Evolutionary conservation across 1,139 yeast genomes (phyloP), one percentile per base, ranked within the genome.

Genomic region (Candida smagusa): DNA sequence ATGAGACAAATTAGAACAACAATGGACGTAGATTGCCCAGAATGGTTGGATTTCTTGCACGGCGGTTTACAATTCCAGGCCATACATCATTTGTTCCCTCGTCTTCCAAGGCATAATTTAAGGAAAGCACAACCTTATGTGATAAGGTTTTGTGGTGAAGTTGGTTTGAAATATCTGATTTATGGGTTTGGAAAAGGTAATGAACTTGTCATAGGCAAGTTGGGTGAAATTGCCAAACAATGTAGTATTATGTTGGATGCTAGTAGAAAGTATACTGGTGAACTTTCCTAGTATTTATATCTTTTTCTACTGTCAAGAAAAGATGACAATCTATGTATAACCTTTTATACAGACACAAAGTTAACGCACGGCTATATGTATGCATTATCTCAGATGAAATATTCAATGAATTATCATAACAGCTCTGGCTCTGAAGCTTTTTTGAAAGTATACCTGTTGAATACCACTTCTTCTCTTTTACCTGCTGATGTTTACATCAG

Each of bases 21-120:
- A 4, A 89, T 88, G 96, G 97, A 88, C 56, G 96, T 88, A 12
- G 94, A 84, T 52, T 88, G 97, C 63, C 96, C 97, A 2, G 81
- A 78, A 45, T 88, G 96, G 96, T 68, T 88, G 35, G 97, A 88
- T 58, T 88, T 80, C 53, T 71, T 88, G 51, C 97, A 88, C 53
- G 97, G 96, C 6, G 97, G 97, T 0, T 73, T 88, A 36, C 97
- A 88, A 58, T 88, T 87, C 63, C 97, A 88, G 58, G 95, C 89
- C 2, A 79, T 88, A 36, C 97, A 88, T 57, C 97, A 88, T 58
- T 67, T 88, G 48, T 88, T 88, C 59, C 97, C 97, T 12, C 70
- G 97, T 40, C 60, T 88, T 54, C 97, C 97, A 12, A 74, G 96
- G 42, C 96, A 88, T 61, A 87, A 88, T 53, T 75, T 88, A 49